Conservation (phyloP, 1,139 yeast genomes). For the Suhomyces panamericanus region DNA sequence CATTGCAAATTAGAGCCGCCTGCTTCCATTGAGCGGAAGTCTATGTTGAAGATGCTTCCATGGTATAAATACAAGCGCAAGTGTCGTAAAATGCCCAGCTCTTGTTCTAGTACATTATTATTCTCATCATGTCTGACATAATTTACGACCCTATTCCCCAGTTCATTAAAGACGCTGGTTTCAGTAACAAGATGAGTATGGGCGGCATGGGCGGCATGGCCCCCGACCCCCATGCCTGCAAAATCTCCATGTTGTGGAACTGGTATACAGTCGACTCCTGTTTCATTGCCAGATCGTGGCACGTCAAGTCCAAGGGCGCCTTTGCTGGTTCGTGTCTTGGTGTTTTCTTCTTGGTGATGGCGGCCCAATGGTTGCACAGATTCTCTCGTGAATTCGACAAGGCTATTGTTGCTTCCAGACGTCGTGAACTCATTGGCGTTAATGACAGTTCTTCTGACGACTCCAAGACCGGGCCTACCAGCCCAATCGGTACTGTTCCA, state of each 20-base stretch:
- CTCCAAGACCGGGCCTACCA: not conserved
- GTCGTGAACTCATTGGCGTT: not conserved
- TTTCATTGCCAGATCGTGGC: conserved; percentile 66
- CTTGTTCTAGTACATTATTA: no score
- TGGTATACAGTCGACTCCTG: conserved; percentile 60
- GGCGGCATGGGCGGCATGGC: conserved; percentile 12
- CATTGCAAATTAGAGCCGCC: no score
- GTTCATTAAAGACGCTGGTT: not conserved
- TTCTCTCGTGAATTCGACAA: conserved; percentile 56
- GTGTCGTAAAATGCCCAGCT: not conserved
- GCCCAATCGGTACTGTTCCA: not conserved
- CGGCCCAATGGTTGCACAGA: conserved; percentile 59
- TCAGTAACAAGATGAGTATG: conserved; percentile 16
- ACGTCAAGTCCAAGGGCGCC: conserved; percentile 54
- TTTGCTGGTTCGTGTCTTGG: conserved; percentile 76
- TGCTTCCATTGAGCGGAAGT: no score
- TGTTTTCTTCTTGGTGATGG: conserved; percentile 55
- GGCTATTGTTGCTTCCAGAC: conserved; percentile 26
- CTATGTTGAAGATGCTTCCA: no score
- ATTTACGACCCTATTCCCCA: conserved; percentile 8
- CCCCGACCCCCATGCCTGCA: conserved; percentile 24
- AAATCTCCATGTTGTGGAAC: conserved; percentile 45
- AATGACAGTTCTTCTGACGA: conserved; percentile 6
- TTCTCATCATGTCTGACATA: conserved; percentile 1
- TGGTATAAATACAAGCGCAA: not conserved